A percentile compares a stretch with the other conserved stretches of the same genome.
phyloP scores from a whole-genome alignment of 2,329 filamentous ascomycete genomes.

The Pseudonectria buxi region DNA sequence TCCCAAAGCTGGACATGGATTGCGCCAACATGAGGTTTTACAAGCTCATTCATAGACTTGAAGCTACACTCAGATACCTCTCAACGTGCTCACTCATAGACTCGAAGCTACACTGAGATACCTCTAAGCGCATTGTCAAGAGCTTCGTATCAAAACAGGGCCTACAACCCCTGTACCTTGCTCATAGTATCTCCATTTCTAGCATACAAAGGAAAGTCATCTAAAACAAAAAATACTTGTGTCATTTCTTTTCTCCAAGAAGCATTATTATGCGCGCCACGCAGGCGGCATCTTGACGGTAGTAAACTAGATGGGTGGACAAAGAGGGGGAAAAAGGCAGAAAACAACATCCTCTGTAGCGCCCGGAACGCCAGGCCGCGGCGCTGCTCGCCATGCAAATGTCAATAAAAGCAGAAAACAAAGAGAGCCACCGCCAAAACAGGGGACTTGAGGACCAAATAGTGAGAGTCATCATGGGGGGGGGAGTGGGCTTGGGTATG shows the following conservation, averaged over 20 bases:
- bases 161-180: constrained; percentile 6
- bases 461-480: constrained; percentile 1
- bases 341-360: constrained; percentile 4
- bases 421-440: constrained; percentile 4
- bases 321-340: not conserved
- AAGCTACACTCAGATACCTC: too few species aligned
- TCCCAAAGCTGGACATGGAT: too few species aligned
- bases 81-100: too few species aligned
- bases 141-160: too few species aligned
- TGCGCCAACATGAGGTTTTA: too few species aligned
- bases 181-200: constrained; percentile 23
- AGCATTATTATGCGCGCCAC: constrained; percentile 2
- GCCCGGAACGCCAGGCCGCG: constrained; percentile 13
- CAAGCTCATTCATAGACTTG: too few species aligned
- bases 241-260: constrained; percentile 13
- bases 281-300: constrained; percentile 10
- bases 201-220: constrained; percentile 17
- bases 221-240: constrained; percentile 6
- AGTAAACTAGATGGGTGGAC: constrained; percentile 6
- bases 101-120: too few species aligned
- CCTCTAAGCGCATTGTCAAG: too few species aligned
- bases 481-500: not conserved
- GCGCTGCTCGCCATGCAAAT: constrained; percentile 15
- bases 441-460: not conserved
- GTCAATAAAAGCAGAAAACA: constrained; percentile 5